Evolutionary conservation across 371 early-diverging fungal genomes (phyloP).

Genomic region (Mortierella sp.): DNA sequence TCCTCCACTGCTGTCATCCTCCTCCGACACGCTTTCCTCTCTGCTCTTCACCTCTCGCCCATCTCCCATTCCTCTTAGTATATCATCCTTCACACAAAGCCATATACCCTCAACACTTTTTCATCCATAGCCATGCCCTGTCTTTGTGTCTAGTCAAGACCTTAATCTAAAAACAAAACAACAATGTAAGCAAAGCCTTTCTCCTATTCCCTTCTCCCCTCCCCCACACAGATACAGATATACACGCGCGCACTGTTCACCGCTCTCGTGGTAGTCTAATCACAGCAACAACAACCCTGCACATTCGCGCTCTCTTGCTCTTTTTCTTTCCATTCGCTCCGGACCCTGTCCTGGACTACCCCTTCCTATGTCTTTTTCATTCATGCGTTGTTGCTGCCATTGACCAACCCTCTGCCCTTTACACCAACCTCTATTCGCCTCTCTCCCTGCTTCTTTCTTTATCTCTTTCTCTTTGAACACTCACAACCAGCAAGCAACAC

Average conservation of each 20-base stretch:
- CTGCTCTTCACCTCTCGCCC: background rate
- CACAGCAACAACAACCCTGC: background rate
- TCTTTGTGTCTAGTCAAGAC: background rate
- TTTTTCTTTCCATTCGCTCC: background rate
- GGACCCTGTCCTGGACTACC: background rate
- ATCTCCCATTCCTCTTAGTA: background rate
- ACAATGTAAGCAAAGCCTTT: constrained; percentile 6
- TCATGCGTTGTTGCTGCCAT: background rate
- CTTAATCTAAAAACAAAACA: constrained; percentile 1
- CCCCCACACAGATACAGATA: background rate
- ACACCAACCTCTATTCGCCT: background rate
- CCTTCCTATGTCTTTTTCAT: background rate
- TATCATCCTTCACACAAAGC: background rate
- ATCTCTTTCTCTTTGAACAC: no score
- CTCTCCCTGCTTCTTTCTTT: background rate
- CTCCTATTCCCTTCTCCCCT: background rate
- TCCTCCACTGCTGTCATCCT: background rate
- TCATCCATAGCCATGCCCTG: background rate
- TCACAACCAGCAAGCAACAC: background rate
- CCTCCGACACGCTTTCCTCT: background rate
- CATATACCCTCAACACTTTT: background rate
- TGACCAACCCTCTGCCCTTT: background rate
- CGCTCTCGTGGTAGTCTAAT: constrained; percentile 10
- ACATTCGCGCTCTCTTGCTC: constrained; percentile 1
- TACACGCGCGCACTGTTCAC: constrained; percentile 6